Conservation (phyloP, 176 grass and related monocot species). For the Carex scoparia region DNA sequence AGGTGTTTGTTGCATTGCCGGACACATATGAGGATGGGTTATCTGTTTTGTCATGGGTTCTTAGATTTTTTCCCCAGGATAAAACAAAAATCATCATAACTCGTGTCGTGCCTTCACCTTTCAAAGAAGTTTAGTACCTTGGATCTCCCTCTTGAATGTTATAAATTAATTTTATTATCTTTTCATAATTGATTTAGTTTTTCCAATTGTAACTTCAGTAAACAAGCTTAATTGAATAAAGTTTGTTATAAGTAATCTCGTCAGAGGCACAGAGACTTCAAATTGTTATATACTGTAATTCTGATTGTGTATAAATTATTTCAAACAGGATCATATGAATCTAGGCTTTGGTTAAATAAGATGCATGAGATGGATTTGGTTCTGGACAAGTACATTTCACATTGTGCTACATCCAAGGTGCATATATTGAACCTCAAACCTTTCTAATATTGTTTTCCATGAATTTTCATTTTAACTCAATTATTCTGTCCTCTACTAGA, state of each 20-base stretch:
- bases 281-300: not conserved
- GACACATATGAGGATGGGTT: conserved; percentile 44
- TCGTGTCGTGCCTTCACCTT: conserved; percentile 49
- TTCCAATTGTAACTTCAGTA: not conserved
- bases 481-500: too few species aligned
- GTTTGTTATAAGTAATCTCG: not conserved
- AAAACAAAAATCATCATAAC: conserved; percentile 35
- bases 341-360: conserved; percentile 19
- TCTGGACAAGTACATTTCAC: not conserved
- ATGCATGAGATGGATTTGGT: not conserved
- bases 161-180: not conserved
- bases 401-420: too few species aligned
- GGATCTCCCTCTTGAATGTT: not conserved
- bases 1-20: conserved; percentile 60
- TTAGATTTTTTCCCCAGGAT: conserved; percentile 26
- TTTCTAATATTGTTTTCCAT: too few species aligned
- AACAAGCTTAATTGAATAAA: not conserved
- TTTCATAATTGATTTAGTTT: not conserved
- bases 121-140: conserved; percentile 15
- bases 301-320: not conserved
- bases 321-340: not conserved
- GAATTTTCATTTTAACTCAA: too few species aligned
- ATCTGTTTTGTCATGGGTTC: conserved; percentile 44
- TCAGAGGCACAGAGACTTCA: not conserved
- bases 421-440: too few species aligned